Evolutionary conservation across 768 basidiomycete genomes (phyloP).

Genomic region (Gloeophyllum trabeum): DNA sequence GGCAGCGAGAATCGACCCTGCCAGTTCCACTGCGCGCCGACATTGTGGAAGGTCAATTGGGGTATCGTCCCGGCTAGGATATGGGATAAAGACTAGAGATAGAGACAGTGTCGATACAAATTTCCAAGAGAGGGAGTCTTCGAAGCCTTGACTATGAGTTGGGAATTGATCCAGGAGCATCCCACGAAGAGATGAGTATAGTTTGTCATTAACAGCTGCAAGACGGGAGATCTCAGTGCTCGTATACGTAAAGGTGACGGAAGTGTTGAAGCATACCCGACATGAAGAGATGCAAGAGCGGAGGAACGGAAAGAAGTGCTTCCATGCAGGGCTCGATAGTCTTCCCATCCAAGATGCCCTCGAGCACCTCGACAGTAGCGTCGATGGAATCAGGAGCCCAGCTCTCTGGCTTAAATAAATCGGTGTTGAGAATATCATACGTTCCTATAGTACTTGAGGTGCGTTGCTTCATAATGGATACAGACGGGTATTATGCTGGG

Average conservation of each 20-base stretch:
- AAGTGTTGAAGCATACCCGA: conserved; percentile 17
- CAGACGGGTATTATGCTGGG: too few species aligned
- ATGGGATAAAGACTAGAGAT: neutral
- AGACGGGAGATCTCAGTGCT: too few species aligned
- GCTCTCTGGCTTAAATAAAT: too few species aligned
- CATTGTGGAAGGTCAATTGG: neutral
- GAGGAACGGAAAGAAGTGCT: conserved; percentile 15
- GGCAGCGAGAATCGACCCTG: neutral
- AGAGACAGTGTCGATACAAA: neutral
- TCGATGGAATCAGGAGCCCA: too few species aligned
- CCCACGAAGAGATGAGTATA: neutral
- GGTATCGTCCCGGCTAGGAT: neutral
- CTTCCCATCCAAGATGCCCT: neutral
- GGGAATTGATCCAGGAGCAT: neutral
- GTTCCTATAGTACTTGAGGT: too few species aligned
- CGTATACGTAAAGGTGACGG: too few species aligned
- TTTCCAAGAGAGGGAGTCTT: neutral
- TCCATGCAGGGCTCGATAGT: conserved; percentile 7
- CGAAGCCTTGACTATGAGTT: neutral
- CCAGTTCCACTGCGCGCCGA: neutral
- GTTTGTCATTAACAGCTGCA: neutral
- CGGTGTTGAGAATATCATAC: too few species aligned
- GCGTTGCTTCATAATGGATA: too few species aligned
- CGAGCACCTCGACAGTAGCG: neutral
- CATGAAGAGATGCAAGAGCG: conserved; percentile 18